Conservation (phyloP, 31 red algal genomes). For the Asparagopsis taxiformis region DNA sequence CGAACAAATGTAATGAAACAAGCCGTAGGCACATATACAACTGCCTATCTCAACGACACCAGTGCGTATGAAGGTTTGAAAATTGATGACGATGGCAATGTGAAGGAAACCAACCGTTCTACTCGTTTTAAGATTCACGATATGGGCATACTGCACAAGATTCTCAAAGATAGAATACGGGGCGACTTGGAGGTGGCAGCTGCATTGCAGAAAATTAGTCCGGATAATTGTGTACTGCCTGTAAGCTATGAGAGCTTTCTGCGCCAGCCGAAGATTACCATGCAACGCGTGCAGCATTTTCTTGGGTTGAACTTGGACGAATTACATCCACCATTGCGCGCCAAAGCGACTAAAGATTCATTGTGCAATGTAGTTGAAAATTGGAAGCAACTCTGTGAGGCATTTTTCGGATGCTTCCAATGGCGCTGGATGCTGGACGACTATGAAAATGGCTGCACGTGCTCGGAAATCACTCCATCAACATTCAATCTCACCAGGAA, state of each 20-base stretch:
- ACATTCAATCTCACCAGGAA: neutral
- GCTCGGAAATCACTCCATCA: conserved; percentile 21
- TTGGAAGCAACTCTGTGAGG: conserved; percentile 54
- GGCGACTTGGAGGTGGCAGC: conserved; percentile 24
- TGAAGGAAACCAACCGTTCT: conserved; percentile 20
- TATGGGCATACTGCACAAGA: conserved; percentile 31
- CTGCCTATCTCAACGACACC: conserved; percentile 27
- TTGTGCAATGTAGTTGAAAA: conserved; percentile 66
- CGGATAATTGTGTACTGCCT: conserved; percentile 39
- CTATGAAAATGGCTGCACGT: conserved; percentile 48
- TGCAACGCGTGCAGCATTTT: conserved; percentile 33
- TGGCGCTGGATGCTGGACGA: conserved; percentile 80
- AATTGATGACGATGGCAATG: neutral
- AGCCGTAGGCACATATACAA: conserved; percentile 49
- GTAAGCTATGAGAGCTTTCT: conserved; percentile 70
- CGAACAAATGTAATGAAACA: conserved; percentile 61
- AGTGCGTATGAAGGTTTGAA: conserved; percentile 40
- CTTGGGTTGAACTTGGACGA: conserved; percentile 35
- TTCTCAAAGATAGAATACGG: conserved; percentile 37
- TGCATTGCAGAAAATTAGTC: conserved; percentile 28
- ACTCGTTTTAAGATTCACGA: conserved; percentile 21
- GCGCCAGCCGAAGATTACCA: conserved; percentile 8
- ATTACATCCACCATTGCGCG: conserved; percentile 25
- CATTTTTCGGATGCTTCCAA: conserved; percentile 60
- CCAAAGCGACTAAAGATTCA: conserved; percentile 61